Evolutionary conservation across 306 rosid genomes (phyloP).

Genomic region (Canavalia ensiformis): DNA sequence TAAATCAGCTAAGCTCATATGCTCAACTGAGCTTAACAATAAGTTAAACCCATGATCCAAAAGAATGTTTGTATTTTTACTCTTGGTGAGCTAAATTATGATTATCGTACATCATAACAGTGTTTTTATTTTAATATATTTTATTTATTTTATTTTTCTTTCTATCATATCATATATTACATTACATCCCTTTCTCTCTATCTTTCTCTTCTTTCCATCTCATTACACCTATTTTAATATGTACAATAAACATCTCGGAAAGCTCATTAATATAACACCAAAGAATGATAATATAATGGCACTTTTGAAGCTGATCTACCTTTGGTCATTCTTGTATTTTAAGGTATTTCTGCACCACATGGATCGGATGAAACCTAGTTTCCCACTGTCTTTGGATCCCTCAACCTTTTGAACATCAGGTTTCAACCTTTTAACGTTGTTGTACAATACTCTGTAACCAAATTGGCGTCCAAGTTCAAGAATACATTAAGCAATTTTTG

Average conservation of each 20-base stretch:
- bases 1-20: neutral
- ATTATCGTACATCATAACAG: no score
- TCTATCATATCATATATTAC: no score
- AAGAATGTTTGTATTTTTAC: neutral
- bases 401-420: neutral
- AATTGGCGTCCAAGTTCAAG: neutral
- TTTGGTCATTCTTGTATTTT: neutral
- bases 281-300: neutral
- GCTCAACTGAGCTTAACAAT: conserved; percentile 3
- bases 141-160: no score
- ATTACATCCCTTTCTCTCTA: no score
- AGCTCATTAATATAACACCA: neutral
- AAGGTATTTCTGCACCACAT: fast-evolving
- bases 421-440: neutral
- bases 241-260: neutral
- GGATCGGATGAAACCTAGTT: neutral
- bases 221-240: no score
- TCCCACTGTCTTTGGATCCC: neutral
- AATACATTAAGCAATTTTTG: no score
- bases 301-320: neutral
- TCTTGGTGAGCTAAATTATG: neutral
- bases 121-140: no score
- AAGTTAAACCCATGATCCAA: neutral
- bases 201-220: no score
- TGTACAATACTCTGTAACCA: neutral